A percentile compares a stretch with the other conserved stretches of the same genome.
Conservation (phyloP, 1,284 basidiomycete species). For the Takashimella tepidaria region DNA sequence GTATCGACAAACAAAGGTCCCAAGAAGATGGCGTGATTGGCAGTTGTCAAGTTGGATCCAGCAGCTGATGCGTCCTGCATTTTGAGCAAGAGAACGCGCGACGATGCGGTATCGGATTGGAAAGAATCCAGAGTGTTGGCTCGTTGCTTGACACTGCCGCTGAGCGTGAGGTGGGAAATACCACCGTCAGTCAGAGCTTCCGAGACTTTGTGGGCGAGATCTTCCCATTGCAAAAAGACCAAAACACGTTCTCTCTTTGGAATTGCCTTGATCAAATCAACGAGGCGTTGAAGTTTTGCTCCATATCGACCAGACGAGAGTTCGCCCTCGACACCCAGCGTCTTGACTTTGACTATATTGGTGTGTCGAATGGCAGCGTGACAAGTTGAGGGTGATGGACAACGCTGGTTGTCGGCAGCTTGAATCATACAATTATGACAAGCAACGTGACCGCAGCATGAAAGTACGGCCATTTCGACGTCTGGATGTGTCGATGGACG, state of each 20-base stretch:
- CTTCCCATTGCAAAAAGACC: conserved; percentile 90
- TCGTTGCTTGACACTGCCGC: conserved; percentile 68
- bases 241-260: conserved; percentile 74
- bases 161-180: conserved; percentile 74
- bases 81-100: conserved; percentile 76
- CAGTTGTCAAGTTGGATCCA: conserved; percentile 84
- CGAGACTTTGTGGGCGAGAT: conserved; percentile 82
- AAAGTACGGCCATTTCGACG: conserved; percentile 72
- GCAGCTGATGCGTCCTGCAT: conserved; percentile 92
- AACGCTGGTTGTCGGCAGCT: conserved; percentile 71
- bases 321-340: conserved; percentile 77
- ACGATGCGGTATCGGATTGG: conserved; percentile 61
- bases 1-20: conserved; percentile 75
- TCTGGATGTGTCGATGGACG: conserved; percentile 52
- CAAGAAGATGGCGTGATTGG: conserved; percentile 92
- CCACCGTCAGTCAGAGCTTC: conserved; percentile 69
- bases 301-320: conserved; percentile 74
- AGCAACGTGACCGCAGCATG: conserved; percentile 84
- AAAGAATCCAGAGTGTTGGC: conserved; percentile 77
- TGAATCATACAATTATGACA: conserved; percentile 66
- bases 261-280: conserved; percentile 74
- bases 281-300: conserved; percentile 78
- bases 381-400: conserved; percentile 67
- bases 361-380: conserved; percentile 62
- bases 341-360: conserved; percentile 79